Evolutionary conservation across 2,329 filamentous ascomycete genomes (phyloP).

Genomic region (Thielaviopsis populi): DNA sequence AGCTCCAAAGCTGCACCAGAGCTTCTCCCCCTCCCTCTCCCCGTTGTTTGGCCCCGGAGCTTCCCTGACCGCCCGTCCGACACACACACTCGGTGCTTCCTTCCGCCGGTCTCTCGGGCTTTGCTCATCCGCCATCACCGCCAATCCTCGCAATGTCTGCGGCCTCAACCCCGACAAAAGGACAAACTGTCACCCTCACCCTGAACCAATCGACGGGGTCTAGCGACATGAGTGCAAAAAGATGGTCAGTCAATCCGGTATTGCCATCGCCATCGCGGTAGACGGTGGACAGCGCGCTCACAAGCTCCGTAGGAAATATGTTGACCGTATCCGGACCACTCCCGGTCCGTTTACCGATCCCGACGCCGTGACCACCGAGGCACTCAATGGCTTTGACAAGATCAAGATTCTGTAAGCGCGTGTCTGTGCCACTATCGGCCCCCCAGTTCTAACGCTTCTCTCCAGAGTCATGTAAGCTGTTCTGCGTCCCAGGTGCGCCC

Average conservation of each 20-base stretch:
- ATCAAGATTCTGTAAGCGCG: constrained; percentile 58
- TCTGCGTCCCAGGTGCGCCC: constrained; percentile 17
- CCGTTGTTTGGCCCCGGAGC: too few species aligned
- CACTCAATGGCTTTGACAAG: constrained; percentile 43
- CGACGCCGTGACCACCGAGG: constrained; percentile 37
- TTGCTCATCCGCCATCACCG: background rate
- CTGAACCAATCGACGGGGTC: constrained; percentile 6
- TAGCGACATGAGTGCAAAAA: background rate
- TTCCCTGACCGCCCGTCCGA: too few species aligned
- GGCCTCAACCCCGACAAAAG: background rate
- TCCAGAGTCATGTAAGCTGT: constrained; percentile 35
- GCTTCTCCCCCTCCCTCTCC: too few species aligned
- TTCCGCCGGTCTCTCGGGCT: background rate
- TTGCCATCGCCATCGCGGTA: background rate
- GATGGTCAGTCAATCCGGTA: background rate
- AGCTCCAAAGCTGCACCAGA: background rate
- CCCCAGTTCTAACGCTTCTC: background rate
- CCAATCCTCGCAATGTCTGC: background rate
- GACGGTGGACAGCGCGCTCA: background rate
- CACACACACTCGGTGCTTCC: too few species aligned
- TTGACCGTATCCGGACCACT: constrained; percentile 64
- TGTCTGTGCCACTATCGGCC: background rate
- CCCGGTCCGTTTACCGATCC: constrained; percentile 69
- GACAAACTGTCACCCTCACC: constrained; percentile 13
- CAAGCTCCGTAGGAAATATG: constrained; percentile 51